Base-by-base conservation (phyloP, 352 stramenopile genomes). In the Phytophthora quininea region DNA sequence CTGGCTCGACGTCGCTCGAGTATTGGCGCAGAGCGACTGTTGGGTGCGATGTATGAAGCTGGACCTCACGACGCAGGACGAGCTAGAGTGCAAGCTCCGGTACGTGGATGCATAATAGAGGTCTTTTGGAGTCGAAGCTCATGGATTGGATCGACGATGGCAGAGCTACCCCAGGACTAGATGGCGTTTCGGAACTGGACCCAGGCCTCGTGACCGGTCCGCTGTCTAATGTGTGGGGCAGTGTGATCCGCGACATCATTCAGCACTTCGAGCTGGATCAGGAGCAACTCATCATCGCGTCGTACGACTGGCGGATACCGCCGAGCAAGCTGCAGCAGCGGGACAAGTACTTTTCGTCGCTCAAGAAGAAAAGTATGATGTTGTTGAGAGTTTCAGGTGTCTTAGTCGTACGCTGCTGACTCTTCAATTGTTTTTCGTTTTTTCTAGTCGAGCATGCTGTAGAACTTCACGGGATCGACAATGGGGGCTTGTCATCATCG, bases 271-370 rank as follows among this genome's bases (percentile, higher is more conserved):
- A 81, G 32, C 60, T 93, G 15, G 83, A 84, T 24, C 82, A 83
- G 3, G 73, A 90, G 12, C 77, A 93, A 65, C 60, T 95, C 31
- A 55, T 95, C 40, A 84, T 95, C 6, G 86, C 86, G 9, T 72
- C 84, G 5, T 95, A 95, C 58, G 86, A 95, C 74, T 95, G 86
- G 86, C 77, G 86, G 27, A 64, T 95, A n/a, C 86, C 86, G 35
- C 81, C 86, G 5, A 80, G 82, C 50, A 85, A 82, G 38, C 57
- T 95, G 12, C 82, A 95, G 47, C 67, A 88, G 38, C 86, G 86
- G 14, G 86, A 95, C 66, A 79, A 88, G 29, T 95, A 82, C 61
- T 95, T 93, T 58, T 79, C 74, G 42, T 79, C 71, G 35, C 80
- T 95, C 60, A 90, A 86, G 69, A 77, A 76, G 67, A 86, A 91